phyloP scores from a whole-genome alignment of 2,329 filamentous ascomycete genomes.

The Pseudopyrenochaeta lycopersici region DNA sequence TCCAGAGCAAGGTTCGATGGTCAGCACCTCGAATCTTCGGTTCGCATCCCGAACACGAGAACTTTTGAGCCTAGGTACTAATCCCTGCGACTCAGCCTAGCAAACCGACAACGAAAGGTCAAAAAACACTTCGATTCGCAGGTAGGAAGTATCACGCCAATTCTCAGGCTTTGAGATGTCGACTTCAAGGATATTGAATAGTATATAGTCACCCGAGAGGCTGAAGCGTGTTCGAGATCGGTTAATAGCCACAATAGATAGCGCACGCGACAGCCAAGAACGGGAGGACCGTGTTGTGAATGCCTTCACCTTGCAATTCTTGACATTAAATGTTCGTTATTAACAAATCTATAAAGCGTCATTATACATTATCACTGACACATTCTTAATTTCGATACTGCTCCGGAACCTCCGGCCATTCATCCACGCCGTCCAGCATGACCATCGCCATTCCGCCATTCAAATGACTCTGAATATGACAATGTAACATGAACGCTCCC shows the following conservation, averaged over 20 bases:
- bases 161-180: neutral
- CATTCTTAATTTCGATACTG: constrained; percentile 23
- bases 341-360: neutral
- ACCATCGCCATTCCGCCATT: constrained; percentile 59
- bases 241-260: neutral
- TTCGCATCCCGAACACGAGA: too few relatives aligned
- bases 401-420: constrained; percentile 50
- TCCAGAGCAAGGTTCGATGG: too few relatives aligned
- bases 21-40: too few relatives aligned
- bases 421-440: constrained; percentile 59
- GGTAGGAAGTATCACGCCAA: neutral
- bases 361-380: constrained; percentile 6
- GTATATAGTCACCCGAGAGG: neutral
- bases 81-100: too few relatives aligned
- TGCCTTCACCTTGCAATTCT: too few relatives aligned
- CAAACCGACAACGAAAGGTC: neutral
- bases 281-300: too few relatives aligned
- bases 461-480: constrained; percentile 60
- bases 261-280: too few relatives aligned
- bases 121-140: neutral
- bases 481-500: constrained; percentile 60
- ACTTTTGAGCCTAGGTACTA: too few relatives aligned
- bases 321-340: neutral
- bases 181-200: neutral
- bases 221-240: neutral